Evolutionary conservation across 1,284 basidiomycete species (phyloP).

Genomic region (Trichosporon ovoides): DNA sequence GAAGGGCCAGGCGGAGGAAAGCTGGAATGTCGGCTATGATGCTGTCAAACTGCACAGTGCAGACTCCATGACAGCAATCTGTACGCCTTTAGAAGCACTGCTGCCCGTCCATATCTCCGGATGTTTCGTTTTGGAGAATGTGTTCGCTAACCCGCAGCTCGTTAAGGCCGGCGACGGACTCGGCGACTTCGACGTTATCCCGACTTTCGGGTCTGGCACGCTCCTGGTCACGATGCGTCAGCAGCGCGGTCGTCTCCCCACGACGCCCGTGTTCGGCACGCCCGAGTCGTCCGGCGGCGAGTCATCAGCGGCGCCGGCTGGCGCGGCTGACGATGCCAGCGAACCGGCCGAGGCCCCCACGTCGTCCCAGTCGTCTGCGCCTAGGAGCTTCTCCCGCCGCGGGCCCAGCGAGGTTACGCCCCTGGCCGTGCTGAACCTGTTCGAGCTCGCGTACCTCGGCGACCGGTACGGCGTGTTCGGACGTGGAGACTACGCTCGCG

Average conservation of each 20-base stretch:
- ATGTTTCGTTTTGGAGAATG: background rate
- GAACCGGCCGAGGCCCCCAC: conserved; percentile 6
- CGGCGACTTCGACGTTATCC: conserved; percentile 39
- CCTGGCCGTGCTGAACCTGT: conserved; percentile 71
- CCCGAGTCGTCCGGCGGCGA: conserved; percentile 13
- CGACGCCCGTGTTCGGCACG: conserved; percentile 28
- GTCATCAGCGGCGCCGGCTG: background rate
- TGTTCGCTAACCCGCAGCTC: conserved; percentile 24
- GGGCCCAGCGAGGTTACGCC: conserved; percentile 21
- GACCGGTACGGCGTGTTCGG: conserved; percentile 91
- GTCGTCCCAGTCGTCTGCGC: conserved; percentile 8
- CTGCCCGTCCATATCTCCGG: background rate
- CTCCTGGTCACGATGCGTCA: conserved; percentile 60
- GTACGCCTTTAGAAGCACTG: too few relatives aligned
- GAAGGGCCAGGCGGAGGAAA: background rate
- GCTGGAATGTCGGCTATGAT: background rate
- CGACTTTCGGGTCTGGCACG: conserved; percentile 83
- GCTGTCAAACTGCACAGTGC: background rate
- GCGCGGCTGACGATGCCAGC: conserved; percentile 2
- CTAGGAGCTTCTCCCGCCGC: conserved; percentile 3
- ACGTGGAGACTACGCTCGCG: conserved; percentile 79
- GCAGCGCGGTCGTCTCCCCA: conserved; percentile 41
- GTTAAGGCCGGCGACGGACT: conserved; percentile 33
- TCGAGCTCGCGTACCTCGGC: conserved; percentile 87
- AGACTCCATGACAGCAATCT: background rate